Evolutionary conservation across 768 basidiomycete genomes (phyloP).

Genomic region (Cyclocybe cylindracea): DNA sequence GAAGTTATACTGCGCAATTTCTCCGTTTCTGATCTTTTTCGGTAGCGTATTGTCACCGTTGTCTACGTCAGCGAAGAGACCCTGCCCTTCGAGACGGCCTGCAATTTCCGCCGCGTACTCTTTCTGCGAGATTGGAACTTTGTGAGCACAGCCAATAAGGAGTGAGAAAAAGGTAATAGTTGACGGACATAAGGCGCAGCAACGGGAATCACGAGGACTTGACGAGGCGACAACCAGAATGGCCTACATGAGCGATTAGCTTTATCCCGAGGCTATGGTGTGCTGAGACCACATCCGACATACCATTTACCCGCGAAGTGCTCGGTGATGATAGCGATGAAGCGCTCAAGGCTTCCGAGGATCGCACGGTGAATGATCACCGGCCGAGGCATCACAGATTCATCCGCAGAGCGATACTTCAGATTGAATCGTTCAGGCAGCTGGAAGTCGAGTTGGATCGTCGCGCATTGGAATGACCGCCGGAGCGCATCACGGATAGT

Average conservation of each 20-base stretch:
- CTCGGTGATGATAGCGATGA: slow-evolving; percentile 96
- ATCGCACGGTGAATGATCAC: slow-evolving; percentile 99
- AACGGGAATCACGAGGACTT: slow-evolving; percentile 93
- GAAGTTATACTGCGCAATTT: slow-evolving; percentile 97
- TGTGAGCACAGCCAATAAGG: slow-evolving; percentile 13
- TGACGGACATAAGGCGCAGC: slow-evolving; percentile 80
- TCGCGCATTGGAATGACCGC: slow-evolving; percentile 97
- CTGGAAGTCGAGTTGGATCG: slow-evolving; percentile 99
- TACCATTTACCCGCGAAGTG: slow-evolving; percentile 98
- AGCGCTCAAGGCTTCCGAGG: slow-evolving; percentile 90
- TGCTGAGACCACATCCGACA: slow-evolving; percentile 20
- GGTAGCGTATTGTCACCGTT: slow-evolving; percentile 88
- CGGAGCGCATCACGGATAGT: slow-evolving; percentile 90
- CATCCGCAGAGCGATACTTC: slow-evolving; percentile 82
- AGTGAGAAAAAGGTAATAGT: not conserved
- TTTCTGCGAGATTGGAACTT: slow-evolving; percentile 49
- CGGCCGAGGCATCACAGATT: slow-evolving; percentile 68
- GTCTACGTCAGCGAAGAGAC: slow-evolving; percentile 91
- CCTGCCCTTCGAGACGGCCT: slow-evolving; percentile 62
- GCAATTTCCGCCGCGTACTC: slow-evolving; percentile 87
- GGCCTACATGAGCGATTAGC: slow-evolving; percentile 56
- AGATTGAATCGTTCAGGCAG: slow-evolving; percentile 96
- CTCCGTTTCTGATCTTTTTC: slow-evolving; percentile 97
- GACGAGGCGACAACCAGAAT: slow-evolving; percentile 98
- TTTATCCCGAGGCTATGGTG: not conserved